Evolutionary conservation across 2,329 filamentous ascomycete genomes (phyloP), one percentile per base, ranked within the genome.

Genomic region (Aspergillus floridensis): DNA sequence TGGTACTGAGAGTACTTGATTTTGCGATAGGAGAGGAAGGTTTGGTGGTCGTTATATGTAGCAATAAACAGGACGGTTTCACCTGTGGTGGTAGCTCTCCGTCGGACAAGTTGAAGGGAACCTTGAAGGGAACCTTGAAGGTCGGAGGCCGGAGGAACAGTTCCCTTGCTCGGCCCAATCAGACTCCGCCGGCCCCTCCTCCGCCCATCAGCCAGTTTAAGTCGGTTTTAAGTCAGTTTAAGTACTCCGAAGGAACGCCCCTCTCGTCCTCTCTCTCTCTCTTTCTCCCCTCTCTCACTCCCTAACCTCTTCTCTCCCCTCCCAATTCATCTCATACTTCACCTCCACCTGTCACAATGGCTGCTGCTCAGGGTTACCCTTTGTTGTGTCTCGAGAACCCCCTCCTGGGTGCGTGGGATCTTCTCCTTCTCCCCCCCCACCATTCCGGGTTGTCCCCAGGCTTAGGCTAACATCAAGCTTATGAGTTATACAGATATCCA

Each of bases 371-470:
- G 80, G 88, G 92, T 79, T 98, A 89, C 82, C 84, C 91, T 78
- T 89, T 99, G 72, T 85, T 98, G 74, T 95, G 90, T 80, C 81
- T 99, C 72, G 95, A 97, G 88, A 99, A 99, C 80, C 95, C 95
- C 77, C 88, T 99, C 71, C 90, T 99, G 72, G 93, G 90, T 93
- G 57, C 57, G 71, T 73, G 32, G 49, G 12, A 29, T 38, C 14
- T 19, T 47, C 50, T 47, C 35, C 32, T 41, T 49, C 50, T 22
- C 3, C 51, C 41, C 14, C 32, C 19, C 19, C 52, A 10, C 31
- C 47, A 31, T 48, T 26, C 31, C 12, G 24, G 26, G n/a, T 41
- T 49, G 47, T 26, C 14, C 22, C 14, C 35, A 52, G 63, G 58
- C 68, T 71, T 62, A 74, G 63, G 58, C 68, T 71, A 63, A 74